A percentile compares a stretch with the other conserved stretches of the same genome.
phyloP scores from a whole-genome alignment of 768 basidiomycete genomes.

The Collybia nuda region DNA sequence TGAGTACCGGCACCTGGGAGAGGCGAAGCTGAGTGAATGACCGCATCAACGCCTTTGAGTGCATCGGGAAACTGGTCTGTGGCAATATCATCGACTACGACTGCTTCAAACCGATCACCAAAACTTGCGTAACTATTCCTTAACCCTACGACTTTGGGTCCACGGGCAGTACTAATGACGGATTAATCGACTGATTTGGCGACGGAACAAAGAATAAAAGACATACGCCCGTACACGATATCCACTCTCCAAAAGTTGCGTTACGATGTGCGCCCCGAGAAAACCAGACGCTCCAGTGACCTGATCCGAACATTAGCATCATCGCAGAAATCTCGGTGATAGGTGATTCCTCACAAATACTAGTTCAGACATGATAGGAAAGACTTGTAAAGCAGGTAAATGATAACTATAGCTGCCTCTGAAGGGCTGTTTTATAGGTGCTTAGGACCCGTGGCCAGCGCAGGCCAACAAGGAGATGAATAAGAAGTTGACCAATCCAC shows the following conservation, averaged over 20 bases:
- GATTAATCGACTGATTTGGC: not conserved
- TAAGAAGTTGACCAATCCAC: too few relatives aligned
- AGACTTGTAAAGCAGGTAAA: not conserved
- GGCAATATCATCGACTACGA: constrained; percentile 28
- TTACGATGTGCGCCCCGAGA: constrained; percentile 40
- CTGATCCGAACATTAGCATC: constrained; percentile 20
- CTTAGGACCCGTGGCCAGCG: too few relatives aligned
- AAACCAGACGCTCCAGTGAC: constrained; percentile 47
- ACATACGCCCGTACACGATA: constrained; percentile 49
- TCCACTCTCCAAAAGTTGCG: constrained; percentile 42
- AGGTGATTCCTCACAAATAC: not conserved
- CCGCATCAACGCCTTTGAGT: constrained; percentile 48
- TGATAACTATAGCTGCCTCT: not conserved
- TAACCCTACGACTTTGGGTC: constrained; percentile 16
- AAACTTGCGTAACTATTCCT: constrained; percentile 14
- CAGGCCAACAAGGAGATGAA: too few relatives aligned
- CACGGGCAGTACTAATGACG: constrained; percentile 16
- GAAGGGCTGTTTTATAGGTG: too few relatives aligned
- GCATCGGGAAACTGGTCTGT: constrained; percentile 44
- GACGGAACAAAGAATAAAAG: not conserved
- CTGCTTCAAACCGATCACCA: constrained; percentile 10
- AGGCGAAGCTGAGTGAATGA: constrained; percentile 45
- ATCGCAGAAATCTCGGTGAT: not conserved
- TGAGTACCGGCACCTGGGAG: constrained; percentile 23
- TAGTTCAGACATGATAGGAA: not conserved